Evolutionary conservation across 768 basidiomycete species (phyloP).

Genomic region (Lentinus brumalis): DNA sequence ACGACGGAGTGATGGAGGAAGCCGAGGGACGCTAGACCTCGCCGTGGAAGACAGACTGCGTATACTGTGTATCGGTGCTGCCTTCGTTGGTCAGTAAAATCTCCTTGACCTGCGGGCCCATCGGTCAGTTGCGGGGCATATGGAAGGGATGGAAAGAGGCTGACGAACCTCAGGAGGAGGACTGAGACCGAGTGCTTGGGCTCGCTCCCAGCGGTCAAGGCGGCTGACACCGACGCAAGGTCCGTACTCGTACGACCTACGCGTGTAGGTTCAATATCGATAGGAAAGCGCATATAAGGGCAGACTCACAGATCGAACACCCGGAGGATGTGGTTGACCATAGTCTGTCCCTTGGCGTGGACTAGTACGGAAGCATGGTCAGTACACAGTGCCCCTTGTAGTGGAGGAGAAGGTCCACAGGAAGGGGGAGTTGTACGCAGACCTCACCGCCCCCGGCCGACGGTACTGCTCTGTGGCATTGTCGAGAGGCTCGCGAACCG

Average conservation of each 20-base stretch:
- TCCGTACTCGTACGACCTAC: conserved; percentile 78
- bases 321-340: conserved; percentile 70
- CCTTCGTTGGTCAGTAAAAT: conserved; percentile 77
- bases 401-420: too few species aligned
- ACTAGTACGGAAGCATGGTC: conserved; percentile 42
- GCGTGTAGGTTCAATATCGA: conserved; percentile 6
- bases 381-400: not conserved
- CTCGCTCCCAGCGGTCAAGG: conserved; percentile 87
- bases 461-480: too few species aligned
- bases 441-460: too few species aligned
- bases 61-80: conserved; percentile 49
- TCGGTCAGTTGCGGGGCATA: not conserved
- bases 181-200: conserved; percentile 71
- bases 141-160: not conserved
- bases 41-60: conserved; percentile 58
- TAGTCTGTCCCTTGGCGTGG: conserved; percentile 61
- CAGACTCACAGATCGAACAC: conserved; percentile 70
- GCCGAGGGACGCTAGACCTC: conserved; percentile 14
- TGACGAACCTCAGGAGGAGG: conserved; percentile 74
- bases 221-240: conserved; percentile 81
- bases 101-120: conserved; percentile 60
- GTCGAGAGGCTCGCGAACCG: too few species aligned
- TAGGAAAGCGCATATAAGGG: not conserved
- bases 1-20: not conserved
- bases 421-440: too few species aligned